Evolutionary conservation across 2,329 filamentous ascomycete species (phyloP), one percentile per base, ranked within the genome.

Genomic region (Chrysoporthe austroafricana): DNA sequence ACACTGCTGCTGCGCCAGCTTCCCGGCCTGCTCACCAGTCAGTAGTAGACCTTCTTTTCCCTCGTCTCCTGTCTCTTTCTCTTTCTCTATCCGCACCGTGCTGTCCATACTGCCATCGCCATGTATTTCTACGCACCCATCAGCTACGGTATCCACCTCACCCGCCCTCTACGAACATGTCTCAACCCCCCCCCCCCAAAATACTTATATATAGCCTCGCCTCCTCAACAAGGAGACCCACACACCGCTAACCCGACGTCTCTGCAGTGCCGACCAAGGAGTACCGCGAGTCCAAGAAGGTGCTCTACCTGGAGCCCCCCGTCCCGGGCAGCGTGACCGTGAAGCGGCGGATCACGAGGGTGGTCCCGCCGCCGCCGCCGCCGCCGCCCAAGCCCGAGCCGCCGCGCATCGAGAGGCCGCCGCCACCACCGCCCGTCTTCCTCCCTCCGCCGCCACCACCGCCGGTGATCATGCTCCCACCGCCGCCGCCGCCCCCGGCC

Each of bases 251-350:
- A 70, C 65, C 26, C 8, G 3, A 1, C 43, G 3, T 26, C 42
- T 46, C 39, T 21, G 1, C 21, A 66, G 65, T 70, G 62, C 59
- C 66, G 42, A 32, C 62, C 32, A 68, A 52, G 60, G 65, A 70
- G 62, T 62, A 76, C 68, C 69, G 72, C 62, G 66, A 72, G 69
- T 54, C 69, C 70, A 82, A 82, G 74, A 82, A 80, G 74, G 79
- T 78, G 67, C 75, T 82, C 72, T 82, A 82, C 69, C 77, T 82
- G 52, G 74, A 77, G 52, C 79, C 79, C 54, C 79, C 80, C 8
- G 77, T 77, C 62, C 77, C 77, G 56, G 80, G 81, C 71, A 74
- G 79, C 66, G 73, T 76, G 69, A 74, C 76, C 58, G 73, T 79
- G 64, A 77, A 76, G 54, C 76, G 73, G 54, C 77, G 76, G 68